A percentile compares a stretch with the other conserved stretches of the same genome.
Evolutionary conservation across 2,329 filamentous ascomycete genomes (phyloP).

Genomic region (Kalaharituber pfeilii): DNA sequence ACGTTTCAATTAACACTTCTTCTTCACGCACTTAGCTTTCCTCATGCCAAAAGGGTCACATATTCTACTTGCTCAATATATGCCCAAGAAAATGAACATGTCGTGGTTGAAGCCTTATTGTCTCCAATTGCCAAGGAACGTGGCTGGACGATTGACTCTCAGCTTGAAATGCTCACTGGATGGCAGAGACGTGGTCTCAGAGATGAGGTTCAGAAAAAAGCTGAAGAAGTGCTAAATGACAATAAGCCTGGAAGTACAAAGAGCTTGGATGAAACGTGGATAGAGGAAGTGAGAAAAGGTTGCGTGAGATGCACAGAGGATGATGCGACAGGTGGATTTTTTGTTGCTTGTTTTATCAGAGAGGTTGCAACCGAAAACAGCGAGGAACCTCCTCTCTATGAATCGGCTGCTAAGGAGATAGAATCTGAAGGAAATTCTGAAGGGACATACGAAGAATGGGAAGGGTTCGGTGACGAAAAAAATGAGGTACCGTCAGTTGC

Average conservation of each 20-base stretch:
- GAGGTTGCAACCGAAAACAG: constrained; percentile 27
- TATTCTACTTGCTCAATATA: constrained; percentile 93
- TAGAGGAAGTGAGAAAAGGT: constrained; percentile 20
- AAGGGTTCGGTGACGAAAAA: constrained; percentile 32
- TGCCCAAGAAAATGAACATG: constrained; percentile 70
- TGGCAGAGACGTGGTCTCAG: constrained; percentile 53
- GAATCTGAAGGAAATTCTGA: constrained; percentile 33
- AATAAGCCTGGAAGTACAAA: constrained; percentile 1
- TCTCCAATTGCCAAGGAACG: constrained; percentile 47
- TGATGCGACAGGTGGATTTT: constrained; percentile 55
- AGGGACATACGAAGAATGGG: constrained; percentile 38
- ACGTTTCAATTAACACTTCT: constrained; percentile 69
- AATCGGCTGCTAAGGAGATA: constrained; percentile 6
- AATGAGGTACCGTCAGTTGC: no score
- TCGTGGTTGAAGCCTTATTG: constrained; percentile 53
- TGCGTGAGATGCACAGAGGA: constrained; percentile 30
- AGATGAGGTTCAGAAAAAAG: constrained; percentile 25
- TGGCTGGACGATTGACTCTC: constrained; percentile 61
- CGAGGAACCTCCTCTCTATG: constrained; percentile 23
- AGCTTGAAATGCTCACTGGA: constrained; percentile 55
- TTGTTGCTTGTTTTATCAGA: constrained; percentile 71
- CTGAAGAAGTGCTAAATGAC: background rate
- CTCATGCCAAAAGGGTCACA: constrained; percentile 54
- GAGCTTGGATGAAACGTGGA: constrained; percentile 9
- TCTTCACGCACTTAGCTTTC: constrained; percentile 69